A percentile compares a stretch with the other conserved stretches of the same genome.
Conservation (phyloP, 305 asterid species). For the Salvia sclarea region DNA sequence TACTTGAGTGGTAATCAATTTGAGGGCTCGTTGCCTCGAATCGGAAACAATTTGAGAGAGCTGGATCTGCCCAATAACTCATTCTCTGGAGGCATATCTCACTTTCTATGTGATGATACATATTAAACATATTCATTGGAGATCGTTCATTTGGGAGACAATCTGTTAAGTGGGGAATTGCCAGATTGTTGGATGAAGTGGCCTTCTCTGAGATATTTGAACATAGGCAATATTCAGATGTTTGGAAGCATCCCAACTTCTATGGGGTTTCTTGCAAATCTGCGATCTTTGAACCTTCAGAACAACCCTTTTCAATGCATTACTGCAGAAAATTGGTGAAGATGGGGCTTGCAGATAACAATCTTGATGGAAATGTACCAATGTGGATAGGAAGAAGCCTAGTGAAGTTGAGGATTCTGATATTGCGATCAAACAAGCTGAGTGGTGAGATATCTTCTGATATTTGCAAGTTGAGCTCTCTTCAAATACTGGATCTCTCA, state of each 20-base stretch:
- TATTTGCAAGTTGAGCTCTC: slow-evolving; percentile 16
- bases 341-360: not conserved
- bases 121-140: not conserved
- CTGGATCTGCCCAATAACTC: slow-evolving; percentile 19
- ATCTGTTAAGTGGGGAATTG: slow-evolving; percentile 29
- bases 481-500: slow-evolving; percentile 17
- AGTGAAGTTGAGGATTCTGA: slow-evolving; percentile 20
- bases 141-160: slow-evolving; percentile 32
- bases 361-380: not conserved
- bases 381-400: slow-evolving; percentile 1
- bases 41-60: not conserved
- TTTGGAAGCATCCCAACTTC: slow-evolving; percentile 8
- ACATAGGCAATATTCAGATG: slow-evolving; percentile 23
- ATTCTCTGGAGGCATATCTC: slow-evolving; percentile 23
- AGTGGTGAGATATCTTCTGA: slow-evolving; percentile 29
- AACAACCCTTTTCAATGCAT: not conserved
- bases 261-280: not conserved
- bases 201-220: not conserved
- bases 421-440: slow-evolving; percentile 34
- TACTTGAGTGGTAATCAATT: no score
- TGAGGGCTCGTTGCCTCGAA: not conserved
- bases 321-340: not conserved
- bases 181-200: slow-evolving; percentile 35
- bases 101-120: slow-evolving; percentile 19
- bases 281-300: not conserved